Evolutionary conservation across 2,329 filamentous ascomycete genomes (phyloP).

Genomic region (Triangularia setosa): DNA sequence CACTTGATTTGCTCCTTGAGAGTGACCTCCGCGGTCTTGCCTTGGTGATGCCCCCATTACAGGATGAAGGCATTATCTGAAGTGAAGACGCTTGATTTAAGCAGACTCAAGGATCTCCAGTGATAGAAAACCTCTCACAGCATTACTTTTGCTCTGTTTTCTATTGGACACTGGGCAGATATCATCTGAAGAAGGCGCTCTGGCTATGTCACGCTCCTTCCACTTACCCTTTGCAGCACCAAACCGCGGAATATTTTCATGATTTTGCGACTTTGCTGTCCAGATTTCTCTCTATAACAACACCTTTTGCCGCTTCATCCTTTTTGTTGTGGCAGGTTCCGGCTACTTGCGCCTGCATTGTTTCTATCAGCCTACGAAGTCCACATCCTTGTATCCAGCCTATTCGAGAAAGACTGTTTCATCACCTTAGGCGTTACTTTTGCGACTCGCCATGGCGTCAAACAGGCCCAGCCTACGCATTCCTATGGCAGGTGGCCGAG

Average conservation of each 20-base stretch:
- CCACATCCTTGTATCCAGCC: neutral
- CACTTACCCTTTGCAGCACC: neutral
- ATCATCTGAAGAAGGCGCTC: neutral
- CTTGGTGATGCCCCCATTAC: too few species aligned
- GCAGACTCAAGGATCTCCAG: too few species aligned
- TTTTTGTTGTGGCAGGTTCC: neutral
- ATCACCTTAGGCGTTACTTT: neutral
- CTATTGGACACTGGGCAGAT: neutral
- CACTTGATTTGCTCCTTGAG: neutral
- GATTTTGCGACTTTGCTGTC: neutral
- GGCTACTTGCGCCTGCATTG: neutral
- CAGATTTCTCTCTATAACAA: neutral
- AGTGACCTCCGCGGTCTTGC: neutral
- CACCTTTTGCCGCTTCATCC: neutral
- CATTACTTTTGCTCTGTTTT: too few species aligned
- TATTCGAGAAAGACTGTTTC: neutral
- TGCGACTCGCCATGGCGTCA: neutral
- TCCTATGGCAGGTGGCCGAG: constrained; percentile 12
- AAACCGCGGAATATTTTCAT: neutral
- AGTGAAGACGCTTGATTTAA: too few species aligned
- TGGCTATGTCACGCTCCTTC: neutral
- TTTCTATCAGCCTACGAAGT: neutral
- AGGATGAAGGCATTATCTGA: too few species aligned
- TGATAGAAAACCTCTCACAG: too few species aligned
- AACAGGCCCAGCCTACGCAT: constrained; percentile 6